A percentile compares a stretch with the other conserved stretches of the same genome.
Conservation (phyloP, 2,329 filamentous ascomycete species). For the Trichoderma oligosporum region DNA sequence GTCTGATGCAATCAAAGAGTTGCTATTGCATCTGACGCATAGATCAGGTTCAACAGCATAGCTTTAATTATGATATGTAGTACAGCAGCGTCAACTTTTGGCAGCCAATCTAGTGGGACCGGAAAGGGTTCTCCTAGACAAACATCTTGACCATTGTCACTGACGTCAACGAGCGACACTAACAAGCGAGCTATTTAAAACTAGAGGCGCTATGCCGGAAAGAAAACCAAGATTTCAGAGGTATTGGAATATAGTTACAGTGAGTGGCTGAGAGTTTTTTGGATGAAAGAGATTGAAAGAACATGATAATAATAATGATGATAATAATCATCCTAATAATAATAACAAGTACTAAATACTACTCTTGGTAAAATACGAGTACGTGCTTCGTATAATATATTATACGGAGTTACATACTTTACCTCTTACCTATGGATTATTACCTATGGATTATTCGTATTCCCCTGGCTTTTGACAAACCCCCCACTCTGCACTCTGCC, state of each 20-base stretch:
- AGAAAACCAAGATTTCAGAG: conserved; percentile 3
- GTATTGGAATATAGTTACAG: background rate
- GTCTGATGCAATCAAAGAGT: conserved; percentile 10
- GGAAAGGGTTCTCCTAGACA: conserved; percentile 1
- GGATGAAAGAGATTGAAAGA: background rate
- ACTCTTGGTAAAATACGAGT: conserved; percentile 1
- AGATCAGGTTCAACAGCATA: background rate
- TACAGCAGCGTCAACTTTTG: background rate
- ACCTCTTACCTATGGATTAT: too few relatives aligned
- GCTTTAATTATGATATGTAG: background rate
- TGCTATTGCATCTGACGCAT: background rate
- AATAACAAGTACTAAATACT: background rate
- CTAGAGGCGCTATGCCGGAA: background rate
- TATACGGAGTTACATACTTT: too few relatives aligned
- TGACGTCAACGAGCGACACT: conserved; percentile 11
- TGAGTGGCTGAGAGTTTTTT: too few relatives aligned
- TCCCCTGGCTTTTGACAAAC: background rate
- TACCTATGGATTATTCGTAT: background rate
- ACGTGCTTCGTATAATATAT: background rate
- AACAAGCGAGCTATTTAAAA: background rate
- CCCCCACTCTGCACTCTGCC: background rate
- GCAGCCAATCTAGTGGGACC: background rate
- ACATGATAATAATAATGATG: background rate
- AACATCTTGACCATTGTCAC: background rate
- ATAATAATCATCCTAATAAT: background rate